These are phyloP conservation scores for Echria macrotheca DNA, from an alignment of 495 filamentous ascomycete species.

Conservation along the genomic window DNA sequence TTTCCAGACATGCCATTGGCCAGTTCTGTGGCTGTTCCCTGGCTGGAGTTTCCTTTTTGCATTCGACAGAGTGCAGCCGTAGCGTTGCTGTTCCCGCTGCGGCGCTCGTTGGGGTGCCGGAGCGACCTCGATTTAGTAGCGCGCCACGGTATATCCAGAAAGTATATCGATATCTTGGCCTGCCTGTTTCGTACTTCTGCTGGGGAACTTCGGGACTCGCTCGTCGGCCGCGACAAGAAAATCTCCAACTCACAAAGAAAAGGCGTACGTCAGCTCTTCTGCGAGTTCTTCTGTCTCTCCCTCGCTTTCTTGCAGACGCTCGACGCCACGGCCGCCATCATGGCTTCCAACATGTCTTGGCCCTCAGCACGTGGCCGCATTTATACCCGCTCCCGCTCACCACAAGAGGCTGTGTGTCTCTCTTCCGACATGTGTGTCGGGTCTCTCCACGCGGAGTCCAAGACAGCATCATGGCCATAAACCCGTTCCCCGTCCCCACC, in stretches of 20 bases:
- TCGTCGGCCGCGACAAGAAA: background rate
- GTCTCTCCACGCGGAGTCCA: too few species aligned
- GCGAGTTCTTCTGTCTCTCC: background rate
- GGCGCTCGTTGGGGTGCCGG: background rate
- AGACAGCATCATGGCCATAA: slow-evolving; percentile 1
- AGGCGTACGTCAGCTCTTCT: slow-evolving; percentile 8
- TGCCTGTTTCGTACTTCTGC: too few species aligned
- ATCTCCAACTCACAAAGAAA: background rate
- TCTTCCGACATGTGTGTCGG: background rate
- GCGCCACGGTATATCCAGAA: background rate
- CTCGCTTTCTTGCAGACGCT: background rate
- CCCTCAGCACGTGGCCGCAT: too few species aligned
- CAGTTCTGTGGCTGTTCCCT: background rate
- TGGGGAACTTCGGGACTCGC: too few species aligned
- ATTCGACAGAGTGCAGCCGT: background rate
- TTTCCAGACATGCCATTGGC: slow-evolving; percentile 1
- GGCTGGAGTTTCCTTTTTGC: too few species aligned
- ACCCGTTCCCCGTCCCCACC: background rate
- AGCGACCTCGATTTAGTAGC: background rate
- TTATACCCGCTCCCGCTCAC: too few species aligned
- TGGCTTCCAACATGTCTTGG: background rate
- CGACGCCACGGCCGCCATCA: too few species aligned
- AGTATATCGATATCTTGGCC: slow-evolving; percentile 3
- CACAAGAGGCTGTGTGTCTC: too few species aligned
- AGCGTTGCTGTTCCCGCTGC: background rate